phyloP scores from a whole-genome alignment of 495 filamentous ascomycete species.

The Filosporella fistucella region DNA sequence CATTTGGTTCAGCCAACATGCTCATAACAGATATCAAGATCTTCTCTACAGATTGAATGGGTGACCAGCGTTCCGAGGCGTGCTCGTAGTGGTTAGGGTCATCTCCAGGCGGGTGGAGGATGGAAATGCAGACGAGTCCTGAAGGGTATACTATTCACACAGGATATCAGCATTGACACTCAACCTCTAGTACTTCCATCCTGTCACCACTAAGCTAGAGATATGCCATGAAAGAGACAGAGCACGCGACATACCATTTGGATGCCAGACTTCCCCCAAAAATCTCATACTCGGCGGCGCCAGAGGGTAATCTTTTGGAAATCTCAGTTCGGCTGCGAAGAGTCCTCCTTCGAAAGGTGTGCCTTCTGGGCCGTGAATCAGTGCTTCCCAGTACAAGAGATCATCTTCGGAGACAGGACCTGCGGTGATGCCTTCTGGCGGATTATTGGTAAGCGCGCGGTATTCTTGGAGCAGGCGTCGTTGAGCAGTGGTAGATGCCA shows the following conservation, averaged over 20 bases:
- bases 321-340: slow-evolving; percentile 90
- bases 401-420: slow-evolving; percentile 93
- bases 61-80: slow-evolving; percentile 90
- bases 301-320: slow-evolving; percentile 94
- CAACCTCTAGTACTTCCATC: not conserved
- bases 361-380: slow-evolving; percentile 91
- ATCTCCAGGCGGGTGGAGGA: slow-evolving; percentile 96
- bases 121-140: slow-evolving; percentile 93
- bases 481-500: slow-evolving; percentile 61
- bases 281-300: slow-evolving; percentile 95
- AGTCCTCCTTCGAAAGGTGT: slow-evolving; percentile 95
- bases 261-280: slow-evolving; percentile 87
- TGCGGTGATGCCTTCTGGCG: slow-evolving; percentile 88
- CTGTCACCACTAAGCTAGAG: not conserved
- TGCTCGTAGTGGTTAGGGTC: slow-evolving; percentile 99
- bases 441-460: slow-evolving; percentile 71
- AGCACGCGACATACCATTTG: slow-evolving; percentile 63
- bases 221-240: not conserved
- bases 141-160: slow-evolving; percentile 72
- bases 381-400: slow-evolving; percentile 92
- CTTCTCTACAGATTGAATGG: slow-evolving; percentile 97
- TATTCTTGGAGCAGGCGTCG: slow-evolving; percentile 98
- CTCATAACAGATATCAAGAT: slow-evolving; percentile 97
- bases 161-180: not conserved
- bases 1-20: slow-evolving; percentile 98